A percentile compares a stretch with the other conserved stretches of the same genome.
Conservation (phyloP, 345 rosid genomes). For the Lumnitzera racemosa region DNA sequence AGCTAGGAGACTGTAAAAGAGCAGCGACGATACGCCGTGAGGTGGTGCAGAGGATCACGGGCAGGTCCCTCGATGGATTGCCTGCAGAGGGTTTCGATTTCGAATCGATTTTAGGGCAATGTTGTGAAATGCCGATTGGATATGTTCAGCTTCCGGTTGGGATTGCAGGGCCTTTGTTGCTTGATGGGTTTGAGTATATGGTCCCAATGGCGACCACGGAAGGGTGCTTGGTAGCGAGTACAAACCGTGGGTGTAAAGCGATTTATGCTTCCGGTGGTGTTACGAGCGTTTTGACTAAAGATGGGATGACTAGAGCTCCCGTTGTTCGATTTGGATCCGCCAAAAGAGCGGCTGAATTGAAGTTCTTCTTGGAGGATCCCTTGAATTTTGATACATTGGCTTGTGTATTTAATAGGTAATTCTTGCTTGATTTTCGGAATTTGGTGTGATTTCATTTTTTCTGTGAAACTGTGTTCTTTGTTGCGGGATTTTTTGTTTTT, state of each 20-base stretch:
- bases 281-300: conserved; percentile 41
- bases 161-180: conserved; percentile 80
- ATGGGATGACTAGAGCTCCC: conserved; percentile 87
- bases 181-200: conserved; percentile 69
- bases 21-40: conserved; percentile 70
- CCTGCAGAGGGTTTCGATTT: conserved; percentile 84
- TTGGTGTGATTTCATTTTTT: background rate
- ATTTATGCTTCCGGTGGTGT: conserved; percentile 76
- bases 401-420: conserved; percentile 62
- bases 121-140: conserved; percentile 98
- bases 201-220: conserved; percentile 99
- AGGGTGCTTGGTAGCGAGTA: conserved; percentile 88
- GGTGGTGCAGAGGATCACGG: conserved; percentile 68
- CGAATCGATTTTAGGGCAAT: conserved; percentile 76
- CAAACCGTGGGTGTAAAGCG: conserved; percentile 92
- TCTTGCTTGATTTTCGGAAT: background rate
- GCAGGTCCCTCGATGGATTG: conserved; percentile 66
- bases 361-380: conserved; percentile 72
- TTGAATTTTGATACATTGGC: conserved; percentile 61
- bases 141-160: conserved; percentile 94
- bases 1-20: conserved; percentile 72
- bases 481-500: background rate
- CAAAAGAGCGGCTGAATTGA: conserved; percentile 57
- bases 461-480: background rate
- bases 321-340: conserved; percentile 60